Percentiles rank a stretch among this genome's conserved stretches.
These are phyloP conservation scores for Aspergillus phoenicis DNA, from an alignment of 2,329 filamentous ascomycete genomes.

Conservation along the genomic window DNA sequence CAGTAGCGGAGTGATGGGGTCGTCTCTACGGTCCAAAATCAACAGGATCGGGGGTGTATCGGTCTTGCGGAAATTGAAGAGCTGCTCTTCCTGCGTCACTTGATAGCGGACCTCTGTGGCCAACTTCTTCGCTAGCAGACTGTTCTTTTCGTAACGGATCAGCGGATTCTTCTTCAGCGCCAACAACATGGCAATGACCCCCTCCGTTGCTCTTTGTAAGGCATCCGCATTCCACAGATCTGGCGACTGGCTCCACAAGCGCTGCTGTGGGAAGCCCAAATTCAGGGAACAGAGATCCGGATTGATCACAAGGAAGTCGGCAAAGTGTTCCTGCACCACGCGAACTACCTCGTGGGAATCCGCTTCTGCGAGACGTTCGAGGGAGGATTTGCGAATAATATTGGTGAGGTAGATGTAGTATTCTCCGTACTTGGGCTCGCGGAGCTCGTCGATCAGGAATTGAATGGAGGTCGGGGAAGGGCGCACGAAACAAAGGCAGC, in stretches of 20 bases:
- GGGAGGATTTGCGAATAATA: constrained; percentile 91
- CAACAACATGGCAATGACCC: constrained; percentile 78
- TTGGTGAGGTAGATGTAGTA: constrained; percentile 98
- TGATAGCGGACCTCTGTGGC: constrained; percentile 90
- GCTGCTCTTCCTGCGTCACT: constrained; percentile 91
- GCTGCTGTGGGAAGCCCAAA: constrained; percentile 69
- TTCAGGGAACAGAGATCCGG: constrained; percentile 86
- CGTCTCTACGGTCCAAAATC: constrained; percentile 86
- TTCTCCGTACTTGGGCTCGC: constrained; percentile 96
- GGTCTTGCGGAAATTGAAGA: constrained; percentile 93
- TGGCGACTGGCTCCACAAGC: constrained; percentile 78
- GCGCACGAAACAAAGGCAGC: constrained; percentile 89
- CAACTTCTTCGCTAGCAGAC: constrained; percentile 84
- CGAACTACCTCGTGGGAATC: constrained; percentile 98
- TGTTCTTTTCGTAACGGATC: constrained; percentile 91
- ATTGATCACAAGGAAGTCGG: constrained; percentile 93
- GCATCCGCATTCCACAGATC: constrained; percentile 92
- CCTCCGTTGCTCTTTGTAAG: constrained; percentile 83
- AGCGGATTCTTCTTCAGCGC: constrained; percentile 96
- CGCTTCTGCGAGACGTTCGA: constrained; percentile 91
- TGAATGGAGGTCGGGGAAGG: constrained; percentile 93
- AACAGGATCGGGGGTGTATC: constrained; percentile 93
- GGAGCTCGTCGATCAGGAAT: constrained; percentile 88
- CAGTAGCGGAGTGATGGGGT: constrained; percentile 89
- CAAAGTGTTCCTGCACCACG: constrained; percentile 91